Conservation (phyloP, 305 asterid species). For the Solanum hybrid region DNA sequence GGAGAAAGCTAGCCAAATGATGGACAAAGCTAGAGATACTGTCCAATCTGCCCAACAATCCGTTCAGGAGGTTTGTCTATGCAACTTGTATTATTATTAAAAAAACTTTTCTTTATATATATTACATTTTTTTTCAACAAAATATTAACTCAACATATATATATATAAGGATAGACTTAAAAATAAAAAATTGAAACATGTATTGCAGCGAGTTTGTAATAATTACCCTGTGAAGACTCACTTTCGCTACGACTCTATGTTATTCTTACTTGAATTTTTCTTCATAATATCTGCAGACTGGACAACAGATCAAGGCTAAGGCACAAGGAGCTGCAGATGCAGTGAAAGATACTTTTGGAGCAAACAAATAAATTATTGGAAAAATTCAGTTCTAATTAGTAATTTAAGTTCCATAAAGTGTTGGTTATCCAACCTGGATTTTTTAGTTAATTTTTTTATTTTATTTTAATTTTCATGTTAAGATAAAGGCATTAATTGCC, state of each 20-base stretch:
- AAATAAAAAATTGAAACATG: not conserved
- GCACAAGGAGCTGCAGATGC: constrained; percentile 65
- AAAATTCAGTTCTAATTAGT: not conserved
- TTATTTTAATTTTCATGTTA: not conserved
- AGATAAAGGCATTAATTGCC: constrained; percentile 1
- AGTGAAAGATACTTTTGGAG: constrained; percentile 59
- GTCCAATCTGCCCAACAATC: constrained; percentile 68
- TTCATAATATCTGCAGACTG: constrained; percentile 24
- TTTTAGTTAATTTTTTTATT: not conserved
- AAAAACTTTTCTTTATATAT: not conserved
- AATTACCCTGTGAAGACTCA: not conserved
- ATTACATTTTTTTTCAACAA: not conserved
- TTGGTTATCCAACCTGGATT: not conserved
- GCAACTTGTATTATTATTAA: not conserved
- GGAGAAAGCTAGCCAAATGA: constrained; percentile 56
- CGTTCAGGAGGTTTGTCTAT: constrained; percentile 32
- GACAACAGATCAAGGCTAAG: constrained; percentile 38
- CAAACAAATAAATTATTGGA: constrained; percentile 31
- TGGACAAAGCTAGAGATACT: constrained; percentile 54
- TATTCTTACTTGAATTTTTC: not conserved
- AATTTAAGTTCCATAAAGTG: not conserved
- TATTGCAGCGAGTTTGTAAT: not conserved
- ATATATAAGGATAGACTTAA: no score
- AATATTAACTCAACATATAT: not conserved
- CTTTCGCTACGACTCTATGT: not conserved